Base-by-base conservation (phyloP, 2,329 filamentous ascomycete species). In the Helicocarpus griseus region DNA sequence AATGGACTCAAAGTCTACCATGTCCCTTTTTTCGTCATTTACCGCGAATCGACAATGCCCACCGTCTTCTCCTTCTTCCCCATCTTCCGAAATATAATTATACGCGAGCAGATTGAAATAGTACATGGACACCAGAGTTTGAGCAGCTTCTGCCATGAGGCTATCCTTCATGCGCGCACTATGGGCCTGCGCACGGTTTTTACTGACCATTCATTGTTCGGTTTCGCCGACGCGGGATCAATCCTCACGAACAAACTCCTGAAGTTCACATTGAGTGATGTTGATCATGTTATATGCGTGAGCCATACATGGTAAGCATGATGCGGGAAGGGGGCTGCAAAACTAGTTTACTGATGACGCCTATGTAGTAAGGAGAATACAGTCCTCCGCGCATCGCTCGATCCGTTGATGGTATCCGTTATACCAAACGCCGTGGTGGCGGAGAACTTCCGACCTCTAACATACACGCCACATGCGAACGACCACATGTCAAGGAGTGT, bases 51-150 rank as follows among this genome's bases (percentile, higher is more conserved):
- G 4, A 94, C 89, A 11, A 91, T 98, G 63, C 93, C 93, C 0
- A 97, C 94, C 4, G 89, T 98, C 64, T 97, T 97, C 74, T 96
- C 91, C 28, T 96, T 95, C 73, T 98, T 98, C 62, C 93, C 94
- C 8, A 83, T 96, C n/a, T 90, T 98, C 63, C 84, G 93, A 52
- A 95, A 97, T 61, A 97, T 98, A 61, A 81, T 96, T 56, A 86
- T 98, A 55, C 83, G 93, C 43, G 93, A 98, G 70, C 81, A 85
- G 54, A 96, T 98, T 60, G 86, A 97, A 68, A 98, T 98, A 61
- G 90, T 98, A 0, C 93, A 98, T 66, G 93, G 91, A n/a, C 93
- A 98, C 73, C 91, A 81, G 29, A 95, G 89, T 65, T 76, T 98
- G 55, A 96, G 89, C 69, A 95, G 84, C 65, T 77, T 98, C 48